phyloP scores from a whole-genome alignment of 305 asterid species.

The Fraxinus sp. region DNA sequence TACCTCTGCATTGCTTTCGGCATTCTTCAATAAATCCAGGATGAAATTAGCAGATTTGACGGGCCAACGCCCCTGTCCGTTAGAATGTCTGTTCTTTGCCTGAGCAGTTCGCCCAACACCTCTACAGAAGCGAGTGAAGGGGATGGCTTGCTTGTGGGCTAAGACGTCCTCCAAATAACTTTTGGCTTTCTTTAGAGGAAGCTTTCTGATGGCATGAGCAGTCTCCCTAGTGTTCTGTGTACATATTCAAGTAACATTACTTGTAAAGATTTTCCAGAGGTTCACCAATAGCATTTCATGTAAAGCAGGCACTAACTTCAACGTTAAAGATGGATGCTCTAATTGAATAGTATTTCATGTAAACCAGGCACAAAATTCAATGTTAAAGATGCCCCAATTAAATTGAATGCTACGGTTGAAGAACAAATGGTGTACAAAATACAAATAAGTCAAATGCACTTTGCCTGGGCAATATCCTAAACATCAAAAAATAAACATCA shows the following conservation, averaged over 20 bases:
- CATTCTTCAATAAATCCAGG: constrained; percentile 72
- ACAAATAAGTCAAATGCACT: background rate
- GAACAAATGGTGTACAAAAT: background rate
- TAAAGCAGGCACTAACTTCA: background rate
- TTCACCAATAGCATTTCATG: background rate
- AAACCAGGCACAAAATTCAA: background rate
- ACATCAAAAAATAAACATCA: background rate
- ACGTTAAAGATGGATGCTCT: background rate
- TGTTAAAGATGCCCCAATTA: background rate
- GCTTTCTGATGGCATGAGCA: constrained; percentile 68
- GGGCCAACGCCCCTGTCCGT: constrained; percentile 89
- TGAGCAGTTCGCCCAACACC: constrained; percentile 85
- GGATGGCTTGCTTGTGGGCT: constrained; percentile 78
- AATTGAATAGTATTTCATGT: background rate
- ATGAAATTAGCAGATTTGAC: constrained; percentile 71
- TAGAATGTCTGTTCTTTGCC: constrained; percentile 77
- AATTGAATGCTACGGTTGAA: background rate
- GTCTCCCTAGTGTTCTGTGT: constrained; percentile 74
- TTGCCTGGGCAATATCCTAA: background rate
- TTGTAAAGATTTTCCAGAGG: background rate
- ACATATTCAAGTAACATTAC: background rate
- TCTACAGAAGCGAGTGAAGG: constrained; percentile 73
- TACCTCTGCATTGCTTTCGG: constrained; percentile 86
- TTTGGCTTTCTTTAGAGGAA: constrained; percentile 62
- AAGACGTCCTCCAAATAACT: constrained; percentile 77